Percentiles rank a stretch among this genome's conserved stretches.
These are phyloP conservation scores for Micractinium conductrix DNA, from an alignment of 139 green algal species.

Conservation along the genomic window DNA sequence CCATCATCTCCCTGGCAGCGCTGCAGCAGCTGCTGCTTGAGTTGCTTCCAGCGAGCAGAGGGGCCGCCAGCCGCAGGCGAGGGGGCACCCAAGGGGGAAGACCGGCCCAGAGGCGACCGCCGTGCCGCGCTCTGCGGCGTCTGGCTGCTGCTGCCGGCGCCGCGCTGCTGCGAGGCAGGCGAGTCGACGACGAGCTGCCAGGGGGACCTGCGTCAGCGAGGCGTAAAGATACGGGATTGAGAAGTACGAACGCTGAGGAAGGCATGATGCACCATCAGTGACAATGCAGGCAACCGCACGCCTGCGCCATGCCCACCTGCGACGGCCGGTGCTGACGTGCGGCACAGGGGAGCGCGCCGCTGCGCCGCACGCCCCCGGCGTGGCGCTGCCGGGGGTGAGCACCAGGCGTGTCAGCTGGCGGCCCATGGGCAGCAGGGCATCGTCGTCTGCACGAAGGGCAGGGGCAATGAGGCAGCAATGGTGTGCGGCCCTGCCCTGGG, in stretches of 20 bases:
- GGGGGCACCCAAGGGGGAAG: background rate
- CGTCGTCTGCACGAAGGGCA: background rate
- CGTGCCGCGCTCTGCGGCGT: background rate
- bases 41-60: background rate
- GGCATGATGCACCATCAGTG: too few species aligned
- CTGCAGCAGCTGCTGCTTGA: constrained; percentile 32
- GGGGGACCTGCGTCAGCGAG: background rate
- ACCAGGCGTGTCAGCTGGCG: constrained; percentile 25
- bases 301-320: background rate
- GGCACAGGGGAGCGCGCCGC: background rate
- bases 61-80: background rate
- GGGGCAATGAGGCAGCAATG: background rate
- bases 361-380: background rate
- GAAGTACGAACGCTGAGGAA: too few species aligned
- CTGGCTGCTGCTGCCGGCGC: constrained; percentile 3
- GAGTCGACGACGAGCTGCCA: constrained; percentile 12
- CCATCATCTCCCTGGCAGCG: constrained; percentile 21
- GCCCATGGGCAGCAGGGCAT: background rate
- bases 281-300: too few species aligned
- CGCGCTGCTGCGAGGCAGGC: background rate
- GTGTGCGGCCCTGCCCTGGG: too few species aligned
- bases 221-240: too few species aligned
- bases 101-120: background rate
- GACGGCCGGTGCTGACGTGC: background rate
- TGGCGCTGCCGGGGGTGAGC: constrained; percentile 19